Base-by-base conservation (phyloP, 257 asterid genomes). In the Solanum pennellii region DNA sequence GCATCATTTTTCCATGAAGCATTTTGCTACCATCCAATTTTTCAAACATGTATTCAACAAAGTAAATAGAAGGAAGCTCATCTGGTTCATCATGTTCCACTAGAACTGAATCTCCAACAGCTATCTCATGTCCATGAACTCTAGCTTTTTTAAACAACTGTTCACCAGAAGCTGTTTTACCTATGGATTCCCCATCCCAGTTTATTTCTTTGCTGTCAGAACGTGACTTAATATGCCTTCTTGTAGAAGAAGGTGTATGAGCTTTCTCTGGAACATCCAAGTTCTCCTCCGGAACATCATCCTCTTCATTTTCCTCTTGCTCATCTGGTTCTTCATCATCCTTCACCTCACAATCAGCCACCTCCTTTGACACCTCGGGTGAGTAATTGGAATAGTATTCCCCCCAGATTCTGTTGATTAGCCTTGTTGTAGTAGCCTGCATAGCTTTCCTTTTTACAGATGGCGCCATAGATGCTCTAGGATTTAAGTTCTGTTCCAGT, bases 401-500 rank as follows among this genome's bases (percentile, higher is more conserved):
- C 49, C 96, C 99, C 99, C 99, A 95, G 84, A 95, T 93, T 93
- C 97, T 91, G 90, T 94, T 94, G 86, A 97, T 92, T 82, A 95
- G 91, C 92, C 94, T 93, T 6, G 99, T 95, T 15, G 98, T 93
- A 15, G 99, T 95, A 25, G 99, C 99, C 89, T 94, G 98, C 99
- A 97, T 97, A 72, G 99, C 93, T 92, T 94, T 94, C 91, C 94
- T 93, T 90, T 93, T 94, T 56, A 91, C 90, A 83, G 91, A 92
- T 72, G 98, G 94, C 74, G 82, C 96, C 92, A 95, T 93, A 71
- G 93, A 95, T 44, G 97, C 97, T 91, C 98, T 92, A 20, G 99
- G 99, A 91, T 97, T 97, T 85, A 93, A 87, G 89, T 97, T 97
- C 60, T 72, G 90, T 60, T 27, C 94, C 60, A 84, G 76, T 88